Evolutionary conservation across 1,284 basidiomycete species (phyloP), one percentile per base, ranked within the genome.

Genomic region (Bondarzewia mesenterica): DNA sequence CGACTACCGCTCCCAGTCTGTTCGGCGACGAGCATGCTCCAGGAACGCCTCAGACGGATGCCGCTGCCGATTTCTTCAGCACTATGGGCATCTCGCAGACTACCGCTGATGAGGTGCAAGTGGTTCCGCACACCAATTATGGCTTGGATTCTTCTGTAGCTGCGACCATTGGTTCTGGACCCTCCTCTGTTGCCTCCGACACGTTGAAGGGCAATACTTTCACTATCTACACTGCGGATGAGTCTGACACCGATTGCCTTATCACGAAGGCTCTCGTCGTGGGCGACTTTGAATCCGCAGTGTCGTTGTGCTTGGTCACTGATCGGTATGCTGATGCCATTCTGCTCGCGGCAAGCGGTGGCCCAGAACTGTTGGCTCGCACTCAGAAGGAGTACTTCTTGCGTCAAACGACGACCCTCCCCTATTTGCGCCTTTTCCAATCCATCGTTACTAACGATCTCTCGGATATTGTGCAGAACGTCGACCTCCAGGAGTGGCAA

Each of bases 311-410:
- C 63, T 75, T 99, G 14, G 89, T 91, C 0, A 80, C 85, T 1
- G 90, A 94, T 51, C 82, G 93, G 37, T 97, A 84, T 60, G 94
- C 95, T 5, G 95, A 99, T 59, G 94, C 96, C 0, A 88, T 98
- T 48, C 75, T 99, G 8, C 79, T 98, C 10, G 93, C 95, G 35
- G 93, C 91, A 20, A 87, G 89, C 54, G 95, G 93, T 32, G 93
- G 93, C 0, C 76, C 85, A 0, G 90, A 93, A 41, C 81, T 99
- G n/a, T 73, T 99, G 20, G 81, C 85, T 39, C 82, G 81, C 49
- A 95, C 93, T 0, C 94, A 98, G 62, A 91, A 91, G 65, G 86
- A 89, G 0, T 99, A 98, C 71, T 99, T 99, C 60, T 85, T 90
- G 61, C 78, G 82, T 46, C 80, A 83, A 52, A 89, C 89, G 4